Evolutionary conservation across 2,329 filamentous ascomycete species (phyloP).

Genomic region (Diplodia sapinea): DNA sequence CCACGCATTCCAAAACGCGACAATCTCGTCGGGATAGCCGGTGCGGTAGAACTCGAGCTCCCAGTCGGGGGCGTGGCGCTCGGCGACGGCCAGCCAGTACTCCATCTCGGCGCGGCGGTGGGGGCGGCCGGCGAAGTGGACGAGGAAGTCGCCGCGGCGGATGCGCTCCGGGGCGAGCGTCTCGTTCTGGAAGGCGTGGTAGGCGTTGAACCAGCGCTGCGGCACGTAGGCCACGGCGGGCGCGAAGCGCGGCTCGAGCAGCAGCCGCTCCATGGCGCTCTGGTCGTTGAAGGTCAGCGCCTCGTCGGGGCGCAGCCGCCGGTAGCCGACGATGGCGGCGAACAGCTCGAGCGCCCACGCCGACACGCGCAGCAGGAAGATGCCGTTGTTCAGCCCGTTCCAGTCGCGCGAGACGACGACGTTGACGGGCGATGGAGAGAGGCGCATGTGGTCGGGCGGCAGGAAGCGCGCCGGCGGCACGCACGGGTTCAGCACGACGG

Average conservation of each 20-base stretch:
- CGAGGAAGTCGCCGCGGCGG: constrained; percentile 50
- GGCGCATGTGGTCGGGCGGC: neutral
- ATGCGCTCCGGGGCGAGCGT: constrained; percentile 42
- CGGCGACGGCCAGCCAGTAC: constrained; percentile 48
- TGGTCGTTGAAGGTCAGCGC: constrained; percentile 49
- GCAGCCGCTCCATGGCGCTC: constrained; percentile 49
- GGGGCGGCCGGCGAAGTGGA: constrained; percentile 51
- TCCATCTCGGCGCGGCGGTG: constrained; percentile 45
- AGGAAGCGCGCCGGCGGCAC: constrained; percentile 5
- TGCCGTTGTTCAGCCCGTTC: constrained; percentile 53
- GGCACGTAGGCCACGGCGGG: constrained; percentile 45
- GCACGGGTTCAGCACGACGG: constrained; percentile 22
- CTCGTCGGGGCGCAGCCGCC: constrained; percentile 47
- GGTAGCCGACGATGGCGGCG: constrained; percentile 48
- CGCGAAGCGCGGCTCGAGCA: constrained; percentile 44
- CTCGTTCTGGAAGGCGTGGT: constrained; percentile 48
- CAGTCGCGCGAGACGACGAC: constrained; percentile 48
- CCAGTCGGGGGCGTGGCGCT: constrained; percentile 48
- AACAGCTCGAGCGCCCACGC: constrained; percentile 50
- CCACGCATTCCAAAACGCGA: constrained; percentile 34
- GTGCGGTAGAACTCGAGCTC: constrained; percentile 47
- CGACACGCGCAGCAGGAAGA: constrained; percentile 51
- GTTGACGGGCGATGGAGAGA: neutral
- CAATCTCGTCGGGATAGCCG: constrained; percentile 43
- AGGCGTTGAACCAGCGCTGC: constrained; percentile 54